Conservation (phyloP, 169 alveolate genomes). For the Plasmodium gaboni region DNA sequence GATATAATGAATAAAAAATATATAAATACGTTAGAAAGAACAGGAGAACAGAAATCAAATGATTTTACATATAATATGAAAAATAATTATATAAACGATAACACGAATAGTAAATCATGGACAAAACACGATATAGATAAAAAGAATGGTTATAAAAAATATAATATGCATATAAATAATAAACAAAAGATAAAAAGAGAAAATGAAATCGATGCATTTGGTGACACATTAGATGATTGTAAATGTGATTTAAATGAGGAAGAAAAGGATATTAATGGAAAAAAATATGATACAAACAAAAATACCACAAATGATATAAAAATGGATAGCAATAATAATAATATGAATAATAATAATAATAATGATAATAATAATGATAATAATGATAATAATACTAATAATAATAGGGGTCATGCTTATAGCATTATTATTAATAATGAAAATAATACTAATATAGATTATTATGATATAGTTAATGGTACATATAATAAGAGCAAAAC, state of each 20-base stretch:
- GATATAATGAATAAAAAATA: neutral
- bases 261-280: neutral
- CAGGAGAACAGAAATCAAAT: no score
- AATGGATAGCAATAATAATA: neutral
- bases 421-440: slow-evolving; percentile 26
- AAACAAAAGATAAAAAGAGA: no score
- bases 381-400: neutral
- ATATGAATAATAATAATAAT: neutral
- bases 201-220: no score
- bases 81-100: neutral
- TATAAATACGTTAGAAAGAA: neutral
- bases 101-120: neutral
- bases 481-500: neutral
- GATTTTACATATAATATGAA: no score
- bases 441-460: neutral
- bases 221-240: neutral
- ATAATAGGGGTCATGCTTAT: neutral
- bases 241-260: neutral
- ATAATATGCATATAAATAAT: no score
- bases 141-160: neutral
- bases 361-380: neutral
- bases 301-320: neutral
- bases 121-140: neutral
- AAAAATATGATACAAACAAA: neutral
- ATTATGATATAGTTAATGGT: neutral